These are phyloP conservation scores for Daldinia grandis DNA, from an alignment of 495 filamentous ascomycete genomes.

Conservation along the genomic window DNA sequence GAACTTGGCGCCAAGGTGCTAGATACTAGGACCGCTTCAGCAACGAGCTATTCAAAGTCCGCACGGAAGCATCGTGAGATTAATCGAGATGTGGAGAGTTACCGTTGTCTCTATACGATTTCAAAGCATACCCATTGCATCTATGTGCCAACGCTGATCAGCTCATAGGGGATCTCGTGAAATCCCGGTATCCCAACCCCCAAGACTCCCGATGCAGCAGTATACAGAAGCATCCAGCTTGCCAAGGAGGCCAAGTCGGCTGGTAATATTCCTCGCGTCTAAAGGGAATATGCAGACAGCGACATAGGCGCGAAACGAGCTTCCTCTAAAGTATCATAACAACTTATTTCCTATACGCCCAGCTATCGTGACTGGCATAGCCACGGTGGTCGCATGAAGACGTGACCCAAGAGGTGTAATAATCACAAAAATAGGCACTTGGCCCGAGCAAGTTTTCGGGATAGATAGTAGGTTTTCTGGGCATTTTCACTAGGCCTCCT, in stretches of 20 bases:
- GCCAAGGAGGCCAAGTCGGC: conserved; percentile 41
- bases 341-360: not conserved
- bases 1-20: conserved; percentile 19
- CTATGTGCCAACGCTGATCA: not conserved
- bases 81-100: not conserved
- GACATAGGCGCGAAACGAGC: not conserved
- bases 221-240: conserved; percentile 6
- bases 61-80: not conserved
- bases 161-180: not conserved
- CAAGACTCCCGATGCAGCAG: not conserved
- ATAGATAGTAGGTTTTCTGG: not conserved
- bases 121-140: not conserved
- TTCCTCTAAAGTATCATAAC: conserved; percentile 6
- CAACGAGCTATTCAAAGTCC: not conserved
- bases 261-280: conserved; percentile 24
- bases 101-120: not conserved
- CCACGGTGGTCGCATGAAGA: not conserved
- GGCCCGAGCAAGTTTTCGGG: not conserved
- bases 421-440: not conserved
- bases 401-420: not conserved
- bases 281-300: conserved; percentile 8
- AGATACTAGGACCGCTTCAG: not conserved
- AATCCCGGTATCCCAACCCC: not conserved
- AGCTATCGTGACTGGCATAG: not conserved
- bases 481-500: conserved; percentile 11